These are phyloP conservation scores for Eucommia ulmoides DNA, from an alignment of 257 asterid genomes.

Conservation along the genomic window DNA sequence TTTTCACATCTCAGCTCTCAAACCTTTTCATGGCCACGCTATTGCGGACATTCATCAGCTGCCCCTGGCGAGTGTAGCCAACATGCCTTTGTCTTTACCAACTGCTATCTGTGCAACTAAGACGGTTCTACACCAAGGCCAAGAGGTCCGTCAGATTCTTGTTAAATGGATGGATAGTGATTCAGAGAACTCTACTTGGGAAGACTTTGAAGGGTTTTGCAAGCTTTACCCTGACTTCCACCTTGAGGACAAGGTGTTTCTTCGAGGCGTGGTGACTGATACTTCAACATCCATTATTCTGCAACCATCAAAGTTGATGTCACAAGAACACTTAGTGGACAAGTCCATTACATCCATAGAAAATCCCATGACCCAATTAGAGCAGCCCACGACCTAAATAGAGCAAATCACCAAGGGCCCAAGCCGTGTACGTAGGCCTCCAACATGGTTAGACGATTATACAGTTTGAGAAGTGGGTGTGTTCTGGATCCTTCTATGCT, in stretches of 20 bases:
- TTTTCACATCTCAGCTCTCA: neutral
- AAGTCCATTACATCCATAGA: too few relatives aligned
- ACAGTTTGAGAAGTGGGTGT: too few relatives aligned
- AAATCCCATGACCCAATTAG: too few relatives aligned
- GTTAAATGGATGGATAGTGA: neutral
- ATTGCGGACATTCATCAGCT: neutral
- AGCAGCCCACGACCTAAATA: too few relatives aligned
- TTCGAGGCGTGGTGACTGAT: neutral
- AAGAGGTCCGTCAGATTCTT: neutral
- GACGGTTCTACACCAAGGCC: neutral
- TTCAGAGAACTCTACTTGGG: neutral
- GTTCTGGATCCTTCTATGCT: too few relatives aligned
- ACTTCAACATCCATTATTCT: too few relatives aligned
- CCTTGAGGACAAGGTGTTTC: neutral
- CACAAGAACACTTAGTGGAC: too few relatives aligned
- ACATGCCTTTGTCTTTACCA: neutral
- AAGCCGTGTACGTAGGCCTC: too few relatives aligned
- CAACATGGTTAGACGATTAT: too few relatives aligned
- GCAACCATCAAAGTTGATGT: too few relatives aligned
- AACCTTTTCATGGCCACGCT: neutral
- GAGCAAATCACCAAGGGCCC: too few relatives aligned
- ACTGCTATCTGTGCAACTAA: neutral
- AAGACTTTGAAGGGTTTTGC: neutral
- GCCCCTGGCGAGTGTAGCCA: neutral
- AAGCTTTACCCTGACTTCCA: neutral